Evolutionary conservation across 2,329 filamentous ascomycete species (phyloP).

Genomic region (Aspergillus proliferans): DNA sequence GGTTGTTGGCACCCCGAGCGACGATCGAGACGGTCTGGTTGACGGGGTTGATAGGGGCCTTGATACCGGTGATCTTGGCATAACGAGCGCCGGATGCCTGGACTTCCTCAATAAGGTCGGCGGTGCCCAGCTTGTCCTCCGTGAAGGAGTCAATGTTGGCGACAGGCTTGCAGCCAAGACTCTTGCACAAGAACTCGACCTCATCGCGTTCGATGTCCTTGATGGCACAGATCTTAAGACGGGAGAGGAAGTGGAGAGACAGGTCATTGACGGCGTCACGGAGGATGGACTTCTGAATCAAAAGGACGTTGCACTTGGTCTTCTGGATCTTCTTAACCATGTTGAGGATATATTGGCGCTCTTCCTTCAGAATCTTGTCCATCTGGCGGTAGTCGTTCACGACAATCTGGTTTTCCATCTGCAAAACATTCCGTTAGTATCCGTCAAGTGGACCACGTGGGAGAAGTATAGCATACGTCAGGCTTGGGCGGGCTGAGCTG

Average conservation of each 20-base stretch:
- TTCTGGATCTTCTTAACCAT: conserved; percentile 99
- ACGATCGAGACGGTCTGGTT: conserved; percentile 89
- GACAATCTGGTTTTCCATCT: conserved; percentile 99
- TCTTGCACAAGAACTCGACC: conserved; percentile 99
- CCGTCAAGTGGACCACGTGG: not conserved
- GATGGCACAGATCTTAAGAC: conserved; percentile 88
- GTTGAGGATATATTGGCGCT: conserved; percentile 94
- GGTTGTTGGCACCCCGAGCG: conserved; percentile 83
- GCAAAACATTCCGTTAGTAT: conserved; percentile 4
- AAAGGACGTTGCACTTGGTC: conserved; percentile 96
- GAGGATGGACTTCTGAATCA: conserved; percentile 98
- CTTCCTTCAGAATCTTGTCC: conserved; percentile 99
- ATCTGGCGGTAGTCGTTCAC: conserved; percentile 99
- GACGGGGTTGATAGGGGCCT: conserved; percentile 52
- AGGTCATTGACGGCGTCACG: conserved; percentile 97
- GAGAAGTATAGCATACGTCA: conserved; percentile 57
- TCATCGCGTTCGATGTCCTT: conserved; percentile 99
- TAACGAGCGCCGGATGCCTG: conserved; percentile 82
- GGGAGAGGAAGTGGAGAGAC: conserved; percentile 93
- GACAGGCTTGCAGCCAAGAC: conserved; percentile 96
- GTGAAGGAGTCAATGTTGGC: conserved; percentile 98
- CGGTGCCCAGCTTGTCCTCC: conserved; percentile 92
- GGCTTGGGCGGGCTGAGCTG: conserved; percentile 97
- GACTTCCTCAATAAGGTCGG: conserved; percentile 89
- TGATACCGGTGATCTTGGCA: conserved; percentile 91